phyloP scores from a whole-genome alignment of 352 stramenopile genomes.

The Pythium pyrilobum region DNA sequence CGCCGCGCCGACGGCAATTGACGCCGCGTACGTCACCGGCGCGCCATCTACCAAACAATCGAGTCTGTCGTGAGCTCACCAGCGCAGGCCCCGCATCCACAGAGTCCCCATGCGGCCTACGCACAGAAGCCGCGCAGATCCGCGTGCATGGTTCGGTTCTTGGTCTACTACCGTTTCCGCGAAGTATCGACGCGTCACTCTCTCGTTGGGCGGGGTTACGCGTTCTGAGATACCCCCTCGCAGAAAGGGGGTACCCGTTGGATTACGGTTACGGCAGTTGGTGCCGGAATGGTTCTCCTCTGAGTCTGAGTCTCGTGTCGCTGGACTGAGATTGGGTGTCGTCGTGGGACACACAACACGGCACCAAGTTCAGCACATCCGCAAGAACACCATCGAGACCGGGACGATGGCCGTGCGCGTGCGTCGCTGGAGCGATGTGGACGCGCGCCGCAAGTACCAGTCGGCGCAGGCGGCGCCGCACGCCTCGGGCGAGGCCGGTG shows the following conservation, averaged over 20 bases:
- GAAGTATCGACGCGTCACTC: conserved; percentile 14
- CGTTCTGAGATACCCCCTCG: conserved; percentile 16
- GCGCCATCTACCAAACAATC: conserved; percentile 58
- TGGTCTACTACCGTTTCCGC: not conserved
- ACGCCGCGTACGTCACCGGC: conserved; percentile 75
- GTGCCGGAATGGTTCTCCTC: too few species aligned
- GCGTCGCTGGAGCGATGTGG: conserved; percentile 70
- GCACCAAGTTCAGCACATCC: too few species aligned
- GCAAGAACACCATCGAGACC: too few species aligned
- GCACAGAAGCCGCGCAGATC: conserved; percentile 79
- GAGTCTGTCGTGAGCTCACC: too few species aligned
- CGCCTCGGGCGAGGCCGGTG: not conserved
- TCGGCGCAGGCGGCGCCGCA: not conserved
- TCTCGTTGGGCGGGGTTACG: not conserved
- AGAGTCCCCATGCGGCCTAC: conserved; percentile 14
- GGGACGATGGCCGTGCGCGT: conserved; percentile 29
- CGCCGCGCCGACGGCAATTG: conserved; percentile 54
- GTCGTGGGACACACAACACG: too few species aligned
- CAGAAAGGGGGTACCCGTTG: too few species aligned
- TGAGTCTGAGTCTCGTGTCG: too few species aligned
- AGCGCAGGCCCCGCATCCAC: too few species aligned
- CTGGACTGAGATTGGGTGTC: too few species aligned
- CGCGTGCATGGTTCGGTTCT: conserved; percentile 45
- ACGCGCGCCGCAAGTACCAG: conserved; percentile 28
- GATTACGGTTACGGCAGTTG: too few species aligned